A percentile compares a stretch with the other conserved stretches of the same genome.
Conservation (phyloP, 2,329 filamentous ascomycete genomes). For the Shiraia sp. region DNA sequence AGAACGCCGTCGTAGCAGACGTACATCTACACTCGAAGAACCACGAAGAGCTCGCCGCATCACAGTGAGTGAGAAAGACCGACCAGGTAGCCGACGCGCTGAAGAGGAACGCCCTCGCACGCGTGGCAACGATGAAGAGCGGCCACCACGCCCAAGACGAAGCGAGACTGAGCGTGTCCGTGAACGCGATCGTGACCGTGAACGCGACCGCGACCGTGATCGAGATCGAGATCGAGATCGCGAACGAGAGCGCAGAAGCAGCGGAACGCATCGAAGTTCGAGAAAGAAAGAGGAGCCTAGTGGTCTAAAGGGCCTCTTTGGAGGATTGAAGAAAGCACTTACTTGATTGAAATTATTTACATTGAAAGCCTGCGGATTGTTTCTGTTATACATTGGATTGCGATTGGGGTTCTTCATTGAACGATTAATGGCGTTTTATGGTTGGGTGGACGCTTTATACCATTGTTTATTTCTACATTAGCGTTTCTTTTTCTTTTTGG, state of each 20-base stretch:
- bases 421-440: conserved; percentile 12
- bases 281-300: conserved; percentile 38
- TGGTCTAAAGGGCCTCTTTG: conserved; percentile 35
- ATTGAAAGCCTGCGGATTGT: too few species aligned
- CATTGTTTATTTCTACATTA: conserved; percentile 6
- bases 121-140: conserved; percentile 28
- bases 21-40: conserved; percentile 34
- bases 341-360: conserved; percentile 10
- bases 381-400: neutral
- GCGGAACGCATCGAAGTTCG: conserved; percentile 12
- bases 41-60: conserved; percentile 36
- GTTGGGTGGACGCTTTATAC: conserved; percentile 18
- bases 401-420: conserved; percentile 14
- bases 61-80: conserved; percentile 35
- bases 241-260: conserved; percentile 6
- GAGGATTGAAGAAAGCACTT: conserved; percentile 37
- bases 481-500: neutral
- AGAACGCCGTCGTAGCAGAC: conserved; percentile 26
- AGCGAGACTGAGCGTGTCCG: conserved; percentile 25
- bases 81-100: conserved; percentile 30
- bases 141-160: conserved; percentile 19
- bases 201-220: conserved; percentile 9
- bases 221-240: too few species aligned
- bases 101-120: conserved; percentile 34
- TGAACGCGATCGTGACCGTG: too few species aligned